These are phyloP conservation scores for Yamadazyma siamensis DNA, from an alignment of 1,139 yeast species.

Conservation along the genomic window DNA sequence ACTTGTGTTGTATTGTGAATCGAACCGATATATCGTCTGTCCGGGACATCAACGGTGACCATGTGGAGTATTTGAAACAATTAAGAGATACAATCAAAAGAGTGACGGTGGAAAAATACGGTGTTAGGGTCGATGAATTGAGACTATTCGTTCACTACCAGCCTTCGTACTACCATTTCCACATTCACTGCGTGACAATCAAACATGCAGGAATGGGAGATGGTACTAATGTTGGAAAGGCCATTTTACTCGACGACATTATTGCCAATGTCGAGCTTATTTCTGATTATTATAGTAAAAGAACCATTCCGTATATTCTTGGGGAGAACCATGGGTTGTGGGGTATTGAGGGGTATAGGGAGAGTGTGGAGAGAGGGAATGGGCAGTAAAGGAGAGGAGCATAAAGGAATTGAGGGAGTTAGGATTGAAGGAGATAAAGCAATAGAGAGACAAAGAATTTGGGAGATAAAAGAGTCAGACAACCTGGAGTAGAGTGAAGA, in stretches of 20 bases:
- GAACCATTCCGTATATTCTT: conserved; percentile 51
- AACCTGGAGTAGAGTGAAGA: no score
- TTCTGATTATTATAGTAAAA: conserved; percentile 45
- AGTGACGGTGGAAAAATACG: conserved; percentile 46
- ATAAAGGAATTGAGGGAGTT: no score
- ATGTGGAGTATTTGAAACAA: conserved; percentile 52
- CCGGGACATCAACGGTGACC: conserved; percentile 65
- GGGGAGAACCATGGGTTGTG: conserved; percentile 83
- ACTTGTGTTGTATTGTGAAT: conserved; percentile 74
- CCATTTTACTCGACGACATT: conserved; percentile 75
- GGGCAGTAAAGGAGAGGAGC: no score
- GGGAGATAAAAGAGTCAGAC: no score
- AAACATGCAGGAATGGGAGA: conserved; percentile 70
- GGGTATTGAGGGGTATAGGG: conserved; percentile 32
- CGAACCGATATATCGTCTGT: conserved; percentile 69
- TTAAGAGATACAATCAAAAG: conserved; percentile 43
- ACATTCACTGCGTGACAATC: conserved; percentile 82
- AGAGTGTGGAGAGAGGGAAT: conserved; percentile 1
- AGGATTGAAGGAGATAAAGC: no score
- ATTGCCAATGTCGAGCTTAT: conserved; percentile 61
- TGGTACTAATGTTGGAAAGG: conserved; percentile 75
- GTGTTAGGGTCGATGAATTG: conserved; percentile 44
- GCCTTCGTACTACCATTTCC: conserved; percentile 95
- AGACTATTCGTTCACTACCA: conserved; percentile 85
- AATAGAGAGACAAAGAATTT: no score